phyloP scores from a whole-genome alignment of 148 eudicot genomes.

The Silene latifolia region DNA sequence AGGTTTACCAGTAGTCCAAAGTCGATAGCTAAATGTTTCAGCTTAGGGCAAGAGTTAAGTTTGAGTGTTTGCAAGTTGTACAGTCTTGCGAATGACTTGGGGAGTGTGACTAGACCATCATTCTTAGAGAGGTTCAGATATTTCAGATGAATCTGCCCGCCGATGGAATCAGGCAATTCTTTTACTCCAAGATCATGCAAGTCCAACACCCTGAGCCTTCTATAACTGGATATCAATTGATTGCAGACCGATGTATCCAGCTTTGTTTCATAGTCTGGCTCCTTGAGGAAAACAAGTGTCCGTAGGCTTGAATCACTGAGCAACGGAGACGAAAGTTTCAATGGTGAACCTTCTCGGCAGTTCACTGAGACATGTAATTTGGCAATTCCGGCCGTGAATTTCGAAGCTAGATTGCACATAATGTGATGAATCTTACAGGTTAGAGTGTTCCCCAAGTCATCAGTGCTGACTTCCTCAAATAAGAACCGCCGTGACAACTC shows the following conservation, averaged over 20 bases:
- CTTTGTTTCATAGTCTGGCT: conserved; percentile 15
- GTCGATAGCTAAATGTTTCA: conserved; percentile 1
- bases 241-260: not conserved
- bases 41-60: conserved; percentile 13
- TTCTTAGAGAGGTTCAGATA: conserved; percentile 19
- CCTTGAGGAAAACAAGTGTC: conserved; percentile 21
- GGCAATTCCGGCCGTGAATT: not conserved
- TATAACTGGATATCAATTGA: conserved; percentile 13
- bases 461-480: conserved; percentile 17
- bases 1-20: conserved; percentile 10
- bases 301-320: conserved; percentile 9
- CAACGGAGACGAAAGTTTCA: not conserved
- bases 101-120: conserved; percentile 11
- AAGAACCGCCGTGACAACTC: conserved; percentile 26
- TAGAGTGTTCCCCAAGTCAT: conserved; percentile 20
- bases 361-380: conserved; percentile 5
- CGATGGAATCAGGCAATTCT: conserved; percentile 1
- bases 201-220: conserved; percentile 15
- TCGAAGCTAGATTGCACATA: conserved; percentile 3
- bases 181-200: conserved; percentile 3
- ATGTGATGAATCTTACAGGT: conserved; percentile 26
- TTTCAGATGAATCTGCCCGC: conserved; percentile 15
- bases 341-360: not conserved
- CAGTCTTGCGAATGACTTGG: conserved; percentile 10
- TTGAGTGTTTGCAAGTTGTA: conserved; percentile 10